phyloP scores from a whole-genome alignment of 805 yeast genomes.

The Komagataella populi region DNA sequence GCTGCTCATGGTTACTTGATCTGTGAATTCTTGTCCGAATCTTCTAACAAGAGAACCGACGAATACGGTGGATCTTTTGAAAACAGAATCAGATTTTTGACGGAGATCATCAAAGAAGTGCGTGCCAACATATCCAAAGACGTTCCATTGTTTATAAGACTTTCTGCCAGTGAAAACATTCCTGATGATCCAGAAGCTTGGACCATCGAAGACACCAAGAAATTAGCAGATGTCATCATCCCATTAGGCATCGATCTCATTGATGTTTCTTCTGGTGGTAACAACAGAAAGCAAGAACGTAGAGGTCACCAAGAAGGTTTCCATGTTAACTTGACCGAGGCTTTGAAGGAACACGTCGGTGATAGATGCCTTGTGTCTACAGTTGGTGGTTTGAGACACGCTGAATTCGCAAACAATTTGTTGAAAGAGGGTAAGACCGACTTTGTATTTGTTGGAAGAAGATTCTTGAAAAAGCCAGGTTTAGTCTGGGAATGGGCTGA shows the following conservation, averaged over 20 bases:
- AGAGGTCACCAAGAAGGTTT: constrained; percentile 15
- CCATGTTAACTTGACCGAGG: constrained; percentile 25
- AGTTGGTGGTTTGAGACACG: constrained; percentile 29
- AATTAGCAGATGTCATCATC: constrained; percentile 24
- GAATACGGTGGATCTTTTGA: constrained; percentile 18
- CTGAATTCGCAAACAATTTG: constrained; percentile 22
- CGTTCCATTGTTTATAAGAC: constrained; percentile 32
- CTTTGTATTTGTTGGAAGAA: constrained; percentile 29
- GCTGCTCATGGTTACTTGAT: constrained; percentile 16
- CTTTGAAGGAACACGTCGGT: constrained; percentile 29
- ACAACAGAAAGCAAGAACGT: constrained; percentile 17
- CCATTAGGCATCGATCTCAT: constrained; percentile 34
- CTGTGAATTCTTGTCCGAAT: constrained; percentile 11
- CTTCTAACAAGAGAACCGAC: constrained; percentile 14
- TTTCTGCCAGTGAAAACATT: constrained; percentile 29
- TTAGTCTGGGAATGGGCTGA: constrained; percentile 37
- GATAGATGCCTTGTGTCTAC: constrained; percentile 26
- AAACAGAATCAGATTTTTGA: constrained; percentile 13
- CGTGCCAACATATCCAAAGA: constrained; percentile 22
- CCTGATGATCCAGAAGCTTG: constrained; percentile 23
- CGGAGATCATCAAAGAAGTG: constrained; percentile 16
- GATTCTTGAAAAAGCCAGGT: constrained; percentile 34
- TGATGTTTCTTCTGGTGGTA: constrained; percentile 45
- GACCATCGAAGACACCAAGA: constrained; percentile 29
- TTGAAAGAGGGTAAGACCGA: constrained; percentile 32